Evolutionary conservation across 257 asterid species (phyloP), one percentile per base, ranked within the genome.

Genomic region (Rauvolfia tetraphylla): DNA sequence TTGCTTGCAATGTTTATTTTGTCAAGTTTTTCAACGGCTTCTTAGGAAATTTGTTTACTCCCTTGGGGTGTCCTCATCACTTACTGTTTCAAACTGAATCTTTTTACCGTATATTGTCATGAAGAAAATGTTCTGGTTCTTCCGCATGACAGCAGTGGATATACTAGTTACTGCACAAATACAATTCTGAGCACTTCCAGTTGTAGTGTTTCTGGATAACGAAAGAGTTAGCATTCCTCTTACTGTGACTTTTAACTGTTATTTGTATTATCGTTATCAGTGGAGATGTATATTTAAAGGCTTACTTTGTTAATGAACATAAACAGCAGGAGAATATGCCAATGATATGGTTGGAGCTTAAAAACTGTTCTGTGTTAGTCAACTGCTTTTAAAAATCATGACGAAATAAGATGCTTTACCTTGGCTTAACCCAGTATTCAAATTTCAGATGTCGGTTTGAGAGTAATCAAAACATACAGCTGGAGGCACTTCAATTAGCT

Each of bases 401-500:
- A 23, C 4, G 25, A n/a, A 74, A 68, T 69, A 27, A 38, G 49
- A 58, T 75, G 70, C 1, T 58, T 68, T 61, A 2, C 71, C n/a
- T 62, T 71, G 51, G 39, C 68, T 29, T 39, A 53, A 75, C 22
- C 42, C 1, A 23, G 70, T 63, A 58, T 73, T 46, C 72, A 67
- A 68, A 77, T 61, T 77, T 39, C 85, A 89, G 95, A 83, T 76
- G 84, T 69, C 74, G 73, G 72, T 76, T 54, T 76, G 77, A 76
- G 48, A 80, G 75, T 15, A 72, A 81, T 72, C 86, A 78, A 33
- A 79, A 78, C 75, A 79, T 75, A 68, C 78, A 57, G 57, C 71
- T 86, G n/a, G 75, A 84, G 58, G 63, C 78, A 54, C 87, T 89
- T 79, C 76, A 78, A 79, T 71, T 85, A 79, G 95, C 95, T 75